A percentile compares a stretch with the other conserved stretches of the same genome.
Evolutionary conservation across 1,284 basidiomycete genomes (phyloP).

Genomic region (Inonotus obliquus): DNA sequence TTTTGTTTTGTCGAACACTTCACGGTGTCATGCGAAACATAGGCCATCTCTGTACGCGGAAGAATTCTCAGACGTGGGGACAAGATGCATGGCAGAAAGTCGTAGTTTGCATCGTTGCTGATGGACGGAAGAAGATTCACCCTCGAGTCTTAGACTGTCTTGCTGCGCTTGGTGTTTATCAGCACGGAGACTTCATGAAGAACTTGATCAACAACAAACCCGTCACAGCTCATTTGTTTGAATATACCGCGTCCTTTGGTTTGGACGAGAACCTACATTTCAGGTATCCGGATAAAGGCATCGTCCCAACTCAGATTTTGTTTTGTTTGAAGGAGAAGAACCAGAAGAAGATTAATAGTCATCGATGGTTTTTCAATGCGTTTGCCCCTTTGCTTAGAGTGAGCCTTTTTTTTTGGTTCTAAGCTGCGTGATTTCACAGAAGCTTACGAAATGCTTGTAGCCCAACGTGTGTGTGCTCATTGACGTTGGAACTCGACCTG

Average conservation of each 20-base stretch:
- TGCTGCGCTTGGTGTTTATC: conserved; percentile 76
- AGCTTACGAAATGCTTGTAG: conserved; percentile 30
- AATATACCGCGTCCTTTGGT: conserved; percentile 91
- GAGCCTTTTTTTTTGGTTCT: conserved; percentile 21
- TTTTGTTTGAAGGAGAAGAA: conserved; percentile 95
- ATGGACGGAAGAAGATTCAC: conserved; percentile 90
- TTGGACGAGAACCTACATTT: conserved; percentile 89
- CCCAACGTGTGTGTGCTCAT: conserved; percentile 88
- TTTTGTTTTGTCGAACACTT: conserved; percentile 89
- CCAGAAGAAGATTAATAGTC: conserved; percentile 94
- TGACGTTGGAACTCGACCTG: conserved; percentile 91
- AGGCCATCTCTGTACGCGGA: conserved; percentile 85
- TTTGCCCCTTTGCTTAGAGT: conserved; percentile 74
- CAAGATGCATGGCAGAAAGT: conserved; percentile 97
- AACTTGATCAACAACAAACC: conserved; percentile 84
- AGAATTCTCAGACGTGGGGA: conserved; percentile 95
- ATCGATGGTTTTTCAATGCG: conserved; percentile 95
- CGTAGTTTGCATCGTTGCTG: conserved; percentile 93
- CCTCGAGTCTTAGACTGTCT: conserved; percentile 92
- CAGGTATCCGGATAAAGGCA: conserved; percentile 93
- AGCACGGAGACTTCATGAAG: conserved; percentile 81
- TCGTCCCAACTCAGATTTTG: conserved; percentile 89
- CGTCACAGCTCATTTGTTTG: conserved; percentile 93
- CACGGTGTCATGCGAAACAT: conserved; percentile 96
- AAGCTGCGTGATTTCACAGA: neutral